Evolutionary conservation across 768 basidiomycete genomes (phyloP).

Genomic region (Podaxis sp.): DNA sequence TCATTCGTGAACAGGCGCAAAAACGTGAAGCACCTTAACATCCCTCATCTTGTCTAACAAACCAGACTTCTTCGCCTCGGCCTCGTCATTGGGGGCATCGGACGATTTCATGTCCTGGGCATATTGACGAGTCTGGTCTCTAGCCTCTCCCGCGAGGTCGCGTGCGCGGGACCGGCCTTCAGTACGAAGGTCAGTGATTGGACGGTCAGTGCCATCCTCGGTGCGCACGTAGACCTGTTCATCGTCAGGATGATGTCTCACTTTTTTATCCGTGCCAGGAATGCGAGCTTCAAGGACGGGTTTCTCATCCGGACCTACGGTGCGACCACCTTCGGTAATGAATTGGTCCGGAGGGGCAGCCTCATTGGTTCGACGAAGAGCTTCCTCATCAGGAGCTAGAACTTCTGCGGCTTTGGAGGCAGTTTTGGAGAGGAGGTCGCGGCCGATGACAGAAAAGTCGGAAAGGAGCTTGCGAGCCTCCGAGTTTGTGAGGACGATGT

Average conservation of each 20-base stretch:
- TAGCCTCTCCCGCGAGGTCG: conserved; percentile 2
- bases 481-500: conserved; percentile 87
- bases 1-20: not conserved
- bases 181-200: conserved; percentile 18
- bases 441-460: conserved; percentile 73
- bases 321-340: conserved; percentile 39
- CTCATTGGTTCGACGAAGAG: conserved; percentile 62
- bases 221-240: conserved; percentile 32
- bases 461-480: conserved; percentile 86
- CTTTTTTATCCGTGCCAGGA: conserved; percentile 26
- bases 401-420: conserved; percentile 65
- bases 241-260: conserved; percentile 46
- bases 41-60: conserved; percentile 30
- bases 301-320: conserved; percentile 25
- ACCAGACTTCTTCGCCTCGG: conserved; percentile 27
- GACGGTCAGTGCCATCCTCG: conserved; percentile 28
- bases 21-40: conserved; percentile 16
- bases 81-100: conserved; percentile 9
- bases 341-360: conserved; percentile 67
- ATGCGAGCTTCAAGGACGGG: conserved; percentile 28
- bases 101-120: not conserved
- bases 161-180: no score
- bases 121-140: conserved; percentile 4
- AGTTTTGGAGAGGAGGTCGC: conserved; percentile 76
- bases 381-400: conserved; percentile 63